A percentile compares a stretch with the other conserved stretches of the same genome.
Conservation (phyloP, 176 grass and related monocot genomes). For the Typha latifolia region DNA sequence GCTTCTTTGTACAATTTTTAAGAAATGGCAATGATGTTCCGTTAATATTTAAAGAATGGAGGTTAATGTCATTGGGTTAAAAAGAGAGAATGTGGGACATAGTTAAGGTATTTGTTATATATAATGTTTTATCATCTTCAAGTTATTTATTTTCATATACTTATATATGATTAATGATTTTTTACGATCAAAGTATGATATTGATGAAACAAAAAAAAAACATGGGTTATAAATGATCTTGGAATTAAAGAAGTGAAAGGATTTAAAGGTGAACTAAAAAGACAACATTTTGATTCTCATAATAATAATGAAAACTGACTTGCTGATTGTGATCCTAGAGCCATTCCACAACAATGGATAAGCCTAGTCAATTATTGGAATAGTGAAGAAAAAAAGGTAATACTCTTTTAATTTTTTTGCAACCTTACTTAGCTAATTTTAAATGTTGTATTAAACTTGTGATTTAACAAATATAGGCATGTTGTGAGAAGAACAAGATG, state of each 20-base stretch:
- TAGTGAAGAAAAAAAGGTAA: too few relatives aligned
- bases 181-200: neutral
- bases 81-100: neutral
- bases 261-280: neutral
- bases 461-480: neutral
- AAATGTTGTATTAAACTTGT: too few relatives aligned
- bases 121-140: neutral
- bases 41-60: neutral
- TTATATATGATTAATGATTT: neutral
- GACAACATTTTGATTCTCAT: too few relatives aligned
- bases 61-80: neutral
- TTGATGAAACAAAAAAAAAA: neutral
- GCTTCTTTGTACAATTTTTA: neutral
- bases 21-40: neutral
- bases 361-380: too few relatives aligned
- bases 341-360: too few relatives aligned
- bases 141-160: neutral
- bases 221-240: neutral
- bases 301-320: too few relatives aligned
- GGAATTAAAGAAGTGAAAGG: neutral
- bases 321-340: too few relatives aligned
- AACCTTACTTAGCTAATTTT: too few relatives aligned
- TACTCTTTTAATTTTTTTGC: too few relatives aligned
- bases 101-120: too few relatives aligned
- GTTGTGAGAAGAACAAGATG: neutral